phyloP scores from a whole-genome alignment of 805 yeast genomes.

The Barnettozyma salicaria region DNA sequence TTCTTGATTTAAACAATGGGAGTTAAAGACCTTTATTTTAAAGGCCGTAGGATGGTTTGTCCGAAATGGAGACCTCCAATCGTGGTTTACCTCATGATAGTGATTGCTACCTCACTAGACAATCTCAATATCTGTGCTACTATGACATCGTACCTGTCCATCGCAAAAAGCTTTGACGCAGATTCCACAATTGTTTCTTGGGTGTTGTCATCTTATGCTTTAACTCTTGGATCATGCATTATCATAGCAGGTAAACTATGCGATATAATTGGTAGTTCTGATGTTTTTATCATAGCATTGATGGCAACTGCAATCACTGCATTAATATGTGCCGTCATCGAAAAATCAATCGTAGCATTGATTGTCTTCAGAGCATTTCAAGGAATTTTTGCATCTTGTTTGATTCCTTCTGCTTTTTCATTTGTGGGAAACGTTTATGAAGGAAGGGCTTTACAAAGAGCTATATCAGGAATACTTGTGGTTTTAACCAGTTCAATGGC shows the following conservation, averaged over 20 bases:
- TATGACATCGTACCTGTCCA: conserved; percentile 5
- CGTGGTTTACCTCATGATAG: conserved; percentile 3
- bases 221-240: conserved; percentile 40
- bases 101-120: conserved; percentile 4
- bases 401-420: conserved; percentile 35
- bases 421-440: conserved; percentile 28
- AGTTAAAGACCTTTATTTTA: no score
- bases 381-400: conserved; percentile 38
- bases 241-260: conserved; percentile 37
- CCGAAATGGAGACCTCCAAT: no score
- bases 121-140: conserved; percentile 5
- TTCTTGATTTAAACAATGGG: no score
- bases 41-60: no score
- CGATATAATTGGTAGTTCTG: conserved; percentile 37
- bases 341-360: conserved; percentile 29
- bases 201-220: conserved; percentile 39
- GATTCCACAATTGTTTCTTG: conserved; percentile 27
- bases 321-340: conserved; percentile 33
- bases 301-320: conserved; percentile 24
- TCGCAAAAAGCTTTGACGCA: conserved; percentile 2
- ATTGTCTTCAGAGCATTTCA: conserved; percentile 41
- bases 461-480: conserved; percentile 25
- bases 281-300: conserved; percentile 26
- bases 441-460: conserved; percentile 26
- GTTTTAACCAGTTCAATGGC: conserved; percentile 30